Evolutionary conservation across 108 stramenopile genomes (phyloP).

Genomic region (Cyclotella baltica): DNA sequence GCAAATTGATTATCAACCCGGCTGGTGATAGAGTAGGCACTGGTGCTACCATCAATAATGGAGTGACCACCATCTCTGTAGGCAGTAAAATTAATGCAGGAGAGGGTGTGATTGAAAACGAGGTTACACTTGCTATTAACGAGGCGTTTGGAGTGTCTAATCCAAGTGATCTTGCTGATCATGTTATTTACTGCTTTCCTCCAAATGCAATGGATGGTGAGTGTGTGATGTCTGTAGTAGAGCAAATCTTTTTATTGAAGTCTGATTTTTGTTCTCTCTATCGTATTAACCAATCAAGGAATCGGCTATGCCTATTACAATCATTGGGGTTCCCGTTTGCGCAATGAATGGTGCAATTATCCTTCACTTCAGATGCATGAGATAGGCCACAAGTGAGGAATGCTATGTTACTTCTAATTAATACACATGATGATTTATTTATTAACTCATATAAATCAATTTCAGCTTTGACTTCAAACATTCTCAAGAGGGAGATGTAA

Average conservation of each 20-base stretch:
- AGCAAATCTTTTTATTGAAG: too few species aligned
- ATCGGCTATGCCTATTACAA: background rate
- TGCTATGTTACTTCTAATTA: background rate
- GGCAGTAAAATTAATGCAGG: background rate
- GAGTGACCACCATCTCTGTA: background rate
- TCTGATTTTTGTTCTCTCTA: background rate
- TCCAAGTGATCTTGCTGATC: background rate
- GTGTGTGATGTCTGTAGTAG: background rate
- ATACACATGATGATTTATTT: background rate
- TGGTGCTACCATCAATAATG: background rate
- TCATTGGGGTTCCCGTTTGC: background rate
- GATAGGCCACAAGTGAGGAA: conserved; percentile 34
- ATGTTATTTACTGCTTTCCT: background rate
- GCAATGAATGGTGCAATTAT: conserved; percentile 54
- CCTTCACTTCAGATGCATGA: conserved; percentile 61
- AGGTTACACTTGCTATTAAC: background rate
- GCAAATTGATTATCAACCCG: conserved; percentile 22
- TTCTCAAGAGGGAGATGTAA: conserved; percentile 40
- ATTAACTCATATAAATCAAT: conserved; percentile 7
- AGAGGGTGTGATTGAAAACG: background rate
- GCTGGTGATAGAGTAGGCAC: conserved; percentile 10
- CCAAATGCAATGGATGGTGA: background rate
- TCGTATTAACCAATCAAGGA: background rate
- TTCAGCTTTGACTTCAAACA: conserved; percentile 72
- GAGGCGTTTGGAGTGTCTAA: background rate